phyloP scores from a whole-genome alignment of 345 rosid genomes.

The Theobroma cacao region DNA sequence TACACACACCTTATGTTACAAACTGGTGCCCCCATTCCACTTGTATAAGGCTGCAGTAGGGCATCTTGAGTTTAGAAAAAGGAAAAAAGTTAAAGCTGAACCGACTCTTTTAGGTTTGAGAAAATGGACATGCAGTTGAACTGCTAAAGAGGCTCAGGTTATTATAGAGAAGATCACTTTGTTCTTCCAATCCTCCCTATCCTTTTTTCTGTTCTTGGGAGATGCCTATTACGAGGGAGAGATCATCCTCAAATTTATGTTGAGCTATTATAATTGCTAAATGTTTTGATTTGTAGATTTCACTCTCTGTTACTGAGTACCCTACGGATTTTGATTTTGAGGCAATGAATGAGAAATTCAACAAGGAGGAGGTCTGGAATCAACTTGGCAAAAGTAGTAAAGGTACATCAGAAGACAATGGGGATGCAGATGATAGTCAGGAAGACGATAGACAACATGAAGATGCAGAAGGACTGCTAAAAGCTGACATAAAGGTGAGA shows the following conservation, averaged over 20 bases:
- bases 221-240: not conserved
- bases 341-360: slow-evolving; percentile 45
- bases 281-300: slow-evolving; percentile 18
- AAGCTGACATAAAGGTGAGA: slow-evolving; percentile 16
- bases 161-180: not conserved
- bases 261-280: not conserved
- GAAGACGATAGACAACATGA: slow-evolving; percentile 31
- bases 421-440: slow-evolving; percentile 6
- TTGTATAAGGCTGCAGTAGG: not conserved
- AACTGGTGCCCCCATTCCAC: not conserved
- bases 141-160: not conserved
- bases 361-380: slow-evolving; percentile 43
- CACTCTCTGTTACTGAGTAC: slow-evolving; percentile 17
- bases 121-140: not conserved
- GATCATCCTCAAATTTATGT: not conserved
- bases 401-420: slow-evolving; percentile 14
- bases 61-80: not conserved
- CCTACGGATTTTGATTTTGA: slow-evolving; percentile 41
- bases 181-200: not conserved
- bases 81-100: not conserved
- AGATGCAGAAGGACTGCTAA: slow-evolving; percentile 11
- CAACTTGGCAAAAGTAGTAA: slow-evolving; percentile 29
- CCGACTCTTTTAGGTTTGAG: no score
- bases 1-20: not conserved
- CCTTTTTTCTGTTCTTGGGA: not conserved